A percentile compares a stretch with the other conserved stretches of the same genome.
Conservation (phyloP, 78 protist species). For the Chrysochromulina tobinii region DNA sequence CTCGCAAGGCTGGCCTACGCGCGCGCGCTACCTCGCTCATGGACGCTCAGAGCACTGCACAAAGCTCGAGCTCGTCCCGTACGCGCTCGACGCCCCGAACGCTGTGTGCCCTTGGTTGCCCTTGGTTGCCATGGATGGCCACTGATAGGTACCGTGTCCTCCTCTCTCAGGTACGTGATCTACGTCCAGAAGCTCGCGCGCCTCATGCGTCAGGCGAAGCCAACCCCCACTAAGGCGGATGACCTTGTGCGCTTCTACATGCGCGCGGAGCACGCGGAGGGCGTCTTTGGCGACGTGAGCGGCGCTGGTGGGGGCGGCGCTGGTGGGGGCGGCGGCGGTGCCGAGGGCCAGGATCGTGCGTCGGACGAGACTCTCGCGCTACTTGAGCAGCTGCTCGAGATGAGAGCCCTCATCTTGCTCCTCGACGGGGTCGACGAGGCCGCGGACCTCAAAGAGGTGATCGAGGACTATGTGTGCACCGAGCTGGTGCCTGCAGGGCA, state of each 20-base stretch:
- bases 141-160: too few species aligned
- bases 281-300: too few species aligned
- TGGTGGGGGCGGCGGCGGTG: too few species aligned
- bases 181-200: slow-evolving; percentile 1
- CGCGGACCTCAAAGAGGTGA: neutral
- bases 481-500: neutral
- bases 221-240: neutral
- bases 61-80: neutral
- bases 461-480: neutral
- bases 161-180: neutral
- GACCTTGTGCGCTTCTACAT: neutral
- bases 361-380: neutral
- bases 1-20: neutral
- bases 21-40: neutral
- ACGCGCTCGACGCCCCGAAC: neutral
- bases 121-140: too few species aligned
- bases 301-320: too few species aligned
- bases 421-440: slow-evolving; percentile 14
- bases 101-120: neutral
- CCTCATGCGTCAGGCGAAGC: neutral
- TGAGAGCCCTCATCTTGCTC: neutral
- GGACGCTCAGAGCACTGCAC: neutral
- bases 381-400: neutral
- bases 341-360: too few species aligned
- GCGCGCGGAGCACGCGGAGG: neutral